These are phyloP conservation scores for Nemania abortiva DNA, from an alignment of 2,329 filamentous ascomycete genomes.

Conservation along the genomic window DNA sequence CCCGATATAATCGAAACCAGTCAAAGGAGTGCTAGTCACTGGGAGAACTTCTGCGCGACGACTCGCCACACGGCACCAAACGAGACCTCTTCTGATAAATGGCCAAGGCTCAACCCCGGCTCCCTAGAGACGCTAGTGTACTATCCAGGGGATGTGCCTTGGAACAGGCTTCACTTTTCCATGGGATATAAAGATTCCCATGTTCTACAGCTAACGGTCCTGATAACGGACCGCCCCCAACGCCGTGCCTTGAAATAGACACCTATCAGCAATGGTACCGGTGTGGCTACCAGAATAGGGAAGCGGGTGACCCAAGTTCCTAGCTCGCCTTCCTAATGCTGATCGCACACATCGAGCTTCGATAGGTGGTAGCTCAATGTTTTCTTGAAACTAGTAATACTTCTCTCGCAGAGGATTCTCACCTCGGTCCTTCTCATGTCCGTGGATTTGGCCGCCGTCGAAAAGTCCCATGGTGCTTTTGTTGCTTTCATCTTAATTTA, in stretches of 20 bases:
- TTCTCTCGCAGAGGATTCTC: background rate
- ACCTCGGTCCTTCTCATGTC: conserved; percentile 16
- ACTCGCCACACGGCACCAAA: background rate
- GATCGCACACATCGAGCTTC: conserved; percentile 5
- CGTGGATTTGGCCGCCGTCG: conserved; percentile 2
- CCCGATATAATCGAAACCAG: background rate
- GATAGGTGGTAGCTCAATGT: background rate
- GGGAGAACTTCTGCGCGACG: background rate
- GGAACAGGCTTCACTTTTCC: conserved; percentile 30
- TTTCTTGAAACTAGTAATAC: conserved; percentile 1
- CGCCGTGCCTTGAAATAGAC: conserved; percentile 3
- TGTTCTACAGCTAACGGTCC: conserved; percentile 12
- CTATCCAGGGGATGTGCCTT: conserved; percentile 28
- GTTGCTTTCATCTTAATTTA: background rate
- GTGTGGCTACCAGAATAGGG: background rate
- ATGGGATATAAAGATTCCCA: conserved; percentile 35
- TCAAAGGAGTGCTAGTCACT: background rate
- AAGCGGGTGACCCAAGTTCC: background rate
- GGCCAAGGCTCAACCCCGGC: background rate
- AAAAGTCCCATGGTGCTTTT: background rate
- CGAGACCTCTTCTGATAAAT: background rate
- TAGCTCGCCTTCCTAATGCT: conserved; percentile 6
- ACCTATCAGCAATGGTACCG: background rate
- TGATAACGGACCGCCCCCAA: background rate
- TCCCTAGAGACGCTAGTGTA: conserved; percentile 10